phyloP scores from a whole-genome alignment of 208 protist species.

The Leishmania mexicana region DNA sequence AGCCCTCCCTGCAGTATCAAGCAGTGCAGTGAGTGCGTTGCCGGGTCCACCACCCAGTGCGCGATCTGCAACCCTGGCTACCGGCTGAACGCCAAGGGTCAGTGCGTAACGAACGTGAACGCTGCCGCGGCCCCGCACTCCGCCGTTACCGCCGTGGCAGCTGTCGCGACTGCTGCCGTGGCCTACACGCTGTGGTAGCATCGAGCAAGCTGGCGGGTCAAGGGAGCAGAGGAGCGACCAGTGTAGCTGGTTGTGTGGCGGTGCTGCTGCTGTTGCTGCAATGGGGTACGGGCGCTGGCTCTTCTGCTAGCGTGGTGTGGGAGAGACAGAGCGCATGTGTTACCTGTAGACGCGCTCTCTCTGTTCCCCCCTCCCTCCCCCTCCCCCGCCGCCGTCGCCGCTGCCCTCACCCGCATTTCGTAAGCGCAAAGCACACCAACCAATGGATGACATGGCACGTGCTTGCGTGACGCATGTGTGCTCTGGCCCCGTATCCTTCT shows the following conservation, averaged over 20 bases:
- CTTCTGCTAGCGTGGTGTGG: not conserved
- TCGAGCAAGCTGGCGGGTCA: not conserved
- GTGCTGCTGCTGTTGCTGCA: not conserved
- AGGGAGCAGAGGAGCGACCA: not conserved
- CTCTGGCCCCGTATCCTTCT: not conserved
- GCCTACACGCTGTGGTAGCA: conserved; percentile 17
- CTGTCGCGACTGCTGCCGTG: conserved; percentile 5
- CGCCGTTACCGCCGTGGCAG: conserved; percentile 9
- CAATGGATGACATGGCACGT: not conserved
- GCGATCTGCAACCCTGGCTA: conserved; percentile 19
- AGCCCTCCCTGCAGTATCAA: not conserved
- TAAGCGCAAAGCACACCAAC: not conserved
- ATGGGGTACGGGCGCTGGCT: not conserved
- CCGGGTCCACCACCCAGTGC: conserved; percentile 15
- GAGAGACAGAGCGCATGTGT: not conserved
- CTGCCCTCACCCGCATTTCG: not conserved
- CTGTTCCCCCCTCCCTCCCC: not conserved
- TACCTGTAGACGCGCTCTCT: not conserved
- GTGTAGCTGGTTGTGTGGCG: not conserved
- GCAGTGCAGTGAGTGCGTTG: conserved; percentile 15
- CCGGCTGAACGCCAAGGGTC: conserved; percentile 8
- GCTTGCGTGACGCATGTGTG: not conserved
- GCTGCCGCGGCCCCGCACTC: conserved; percentile 9
- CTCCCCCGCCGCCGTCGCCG: not conserved
- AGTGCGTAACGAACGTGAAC: conserved; percentile 5